phyloP scores from a whole-genome alignment of 2,329 filamentous ascomycete species.

The Trichoderma simmonsii region DNA sequence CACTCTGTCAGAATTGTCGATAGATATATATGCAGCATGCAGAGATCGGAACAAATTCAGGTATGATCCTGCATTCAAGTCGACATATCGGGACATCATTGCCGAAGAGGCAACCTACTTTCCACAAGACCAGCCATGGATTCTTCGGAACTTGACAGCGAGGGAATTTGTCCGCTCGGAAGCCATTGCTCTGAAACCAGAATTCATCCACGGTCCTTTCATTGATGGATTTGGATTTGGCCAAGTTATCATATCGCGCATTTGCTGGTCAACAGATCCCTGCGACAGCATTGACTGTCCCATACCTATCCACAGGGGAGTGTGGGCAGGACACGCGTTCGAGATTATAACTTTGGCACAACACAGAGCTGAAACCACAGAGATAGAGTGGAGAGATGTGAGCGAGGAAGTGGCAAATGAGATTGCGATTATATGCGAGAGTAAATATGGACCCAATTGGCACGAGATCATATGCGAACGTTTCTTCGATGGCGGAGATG shows the following conservation, averaged over 20 bases:
- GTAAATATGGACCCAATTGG: background rate
- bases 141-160: constrained; percentile 18
- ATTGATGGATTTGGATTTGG: constrained; percentile 16
- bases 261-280: constrained; percentile 13
- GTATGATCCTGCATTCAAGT: background rate
- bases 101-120: background rate
- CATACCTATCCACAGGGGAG: constrained; percentile 6
- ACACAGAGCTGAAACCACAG: background rate
- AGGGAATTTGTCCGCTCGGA: constrained; percentile 19
- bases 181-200: constrained; percentile 12
- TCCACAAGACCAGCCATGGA: constrained; percentile 9
- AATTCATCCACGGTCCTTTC: constrained; percentile 15
- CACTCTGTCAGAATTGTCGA: background rate
- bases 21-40: background rate
- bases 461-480: background rate
- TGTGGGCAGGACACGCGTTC: constrained; percentile 20
- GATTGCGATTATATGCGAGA: background rate
- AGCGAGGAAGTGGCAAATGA: constrained; percentile 16
- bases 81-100: background rate
- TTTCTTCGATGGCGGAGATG: background rate
- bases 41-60: background rate
- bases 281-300: background rate
- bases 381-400: constrained; percentile 1
- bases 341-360: constrained; percentile 11
- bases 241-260: constrained; percentile 18